These are phyloP conservation scores for Zea luxurians DNA, from an alignment of 176 grass and related monocot genomes.

Conservation along the genomic window DNA sequence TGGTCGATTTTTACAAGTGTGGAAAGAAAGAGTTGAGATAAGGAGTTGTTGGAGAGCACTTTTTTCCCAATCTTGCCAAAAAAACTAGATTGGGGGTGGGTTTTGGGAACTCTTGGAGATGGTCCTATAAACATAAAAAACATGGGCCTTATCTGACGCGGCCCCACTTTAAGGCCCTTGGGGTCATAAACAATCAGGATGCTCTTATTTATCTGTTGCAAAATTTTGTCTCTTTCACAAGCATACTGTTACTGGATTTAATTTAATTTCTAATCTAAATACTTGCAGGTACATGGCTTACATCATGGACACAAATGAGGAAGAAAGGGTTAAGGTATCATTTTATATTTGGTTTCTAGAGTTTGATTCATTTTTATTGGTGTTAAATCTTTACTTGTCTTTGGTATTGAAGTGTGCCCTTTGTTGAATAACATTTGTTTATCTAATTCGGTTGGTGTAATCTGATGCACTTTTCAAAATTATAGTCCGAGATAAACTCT, in stretches of 20 bases:
- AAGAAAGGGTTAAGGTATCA: constrained; percentile 80
- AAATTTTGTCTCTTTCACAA: not conserved
- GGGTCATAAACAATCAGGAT: not conserved
- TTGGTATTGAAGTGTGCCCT: not conserved
- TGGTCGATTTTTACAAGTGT: too few species aligned
- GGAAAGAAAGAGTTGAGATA: too few species aligned
- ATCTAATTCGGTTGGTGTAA: not conserved
- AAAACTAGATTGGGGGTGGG: too few species aligned
- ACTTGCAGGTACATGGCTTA: constrained; percentile 97
- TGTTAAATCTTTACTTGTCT: not conserved
- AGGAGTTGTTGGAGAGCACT: too few species aligned
- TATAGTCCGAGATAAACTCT: constrained; percentile 25
- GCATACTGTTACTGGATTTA: not conserved
- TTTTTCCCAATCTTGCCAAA: too few species aligned
- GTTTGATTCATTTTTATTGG: not conserved
- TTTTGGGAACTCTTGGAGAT: too few species aligned
- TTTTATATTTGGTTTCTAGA: not conserved
- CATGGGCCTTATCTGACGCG: not conserved
- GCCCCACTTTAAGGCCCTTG: not conserved
- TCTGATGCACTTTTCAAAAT: not conserved
- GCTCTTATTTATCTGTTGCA: not conserved
- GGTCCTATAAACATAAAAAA: not conserved
- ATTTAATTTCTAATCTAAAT: constrained; percentile 24
- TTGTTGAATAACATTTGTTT: not conserved
- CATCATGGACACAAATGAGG: constrained; percentile 99